Percentiles rank a stretch among this genome's conserved stretches.
phyloP scores from a whole-genome alignment of 2,329 filamentous ascomycete genomes.

The Colletotrichum sp. region DNA sequence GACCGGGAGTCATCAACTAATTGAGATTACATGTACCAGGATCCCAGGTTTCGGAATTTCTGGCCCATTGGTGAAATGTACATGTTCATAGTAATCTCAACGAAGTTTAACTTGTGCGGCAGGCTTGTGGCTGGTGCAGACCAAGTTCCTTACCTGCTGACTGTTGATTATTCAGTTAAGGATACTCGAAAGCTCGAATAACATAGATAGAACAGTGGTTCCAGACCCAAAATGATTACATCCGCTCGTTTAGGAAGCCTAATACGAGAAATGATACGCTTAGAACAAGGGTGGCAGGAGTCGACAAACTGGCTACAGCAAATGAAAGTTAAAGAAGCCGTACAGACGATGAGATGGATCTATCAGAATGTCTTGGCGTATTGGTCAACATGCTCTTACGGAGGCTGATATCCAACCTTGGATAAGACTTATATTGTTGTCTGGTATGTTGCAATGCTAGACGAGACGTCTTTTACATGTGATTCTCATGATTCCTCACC shows the following conservation, averaged over 20 bases:
- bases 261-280: background rate
- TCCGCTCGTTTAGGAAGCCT: background rate
- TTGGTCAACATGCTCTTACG: background rate
- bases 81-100: background rate
- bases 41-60: background rate
- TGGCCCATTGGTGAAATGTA: rapidly evolving
- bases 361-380: background rate
- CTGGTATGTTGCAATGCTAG: background rate
- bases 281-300: background rate
- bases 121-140: background rate
- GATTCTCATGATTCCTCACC: background rate
- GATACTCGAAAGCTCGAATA: background rate
- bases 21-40: background rate
- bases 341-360: too few relatives aligned
- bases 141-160: background rate
- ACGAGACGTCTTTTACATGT: background rate
- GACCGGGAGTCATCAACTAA: background rate
- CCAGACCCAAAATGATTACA: background rate
- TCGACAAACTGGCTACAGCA: background rate
- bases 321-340: too few relatives aligned
- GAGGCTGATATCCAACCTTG: rapidly evolving
- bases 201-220: background rate
- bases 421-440: rapidly evolving
- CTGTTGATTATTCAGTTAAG: rapidly evolving
- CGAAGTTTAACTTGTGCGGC: background rate